Conservation (phyloP, 1,139 yeast genomes). For the Pichia sp. region DNA sequence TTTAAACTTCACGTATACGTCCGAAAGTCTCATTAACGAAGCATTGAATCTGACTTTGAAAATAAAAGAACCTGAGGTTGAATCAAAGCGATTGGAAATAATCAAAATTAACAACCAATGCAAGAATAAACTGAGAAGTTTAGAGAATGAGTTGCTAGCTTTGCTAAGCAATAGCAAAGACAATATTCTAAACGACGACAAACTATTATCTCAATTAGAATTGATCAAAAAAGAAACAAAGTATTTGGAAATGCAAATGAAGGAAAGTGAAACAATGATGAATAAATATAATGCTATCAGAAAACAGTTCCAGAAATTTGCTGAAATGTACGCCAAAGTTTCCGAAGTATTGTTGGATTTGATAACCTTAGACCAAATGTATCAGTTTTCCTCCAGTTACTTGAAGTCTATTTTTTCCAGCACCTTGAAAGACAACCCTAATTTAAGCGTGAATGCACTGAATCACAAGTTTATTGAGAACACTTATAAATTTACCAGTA, state of each 20-base stretch:
- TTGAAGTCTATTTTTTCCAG: slow-evolving; percentile 34
- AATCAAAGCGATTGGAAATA: slow-evolving; percentile 47
- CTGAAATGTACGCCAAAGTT: slow-evolving; percentile 44
- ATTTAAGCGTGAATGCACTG: slow-evolving; percentile 16
- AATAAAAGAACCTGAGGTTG: slow-evolving; percentile 59
- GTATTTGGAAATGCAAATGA: slow-evolving; percentile 45
- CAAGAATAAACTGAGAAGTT: slow-evolving; percentile 39
- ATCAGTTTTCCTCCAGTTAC: slow-evolving; percentile 47
- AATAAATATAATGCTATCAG: slow-evolving; percentile 41
- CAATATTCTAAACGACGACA: slow-evolving; percentile 61
- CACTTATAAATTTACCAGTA: slow-evolving; percentile 37
- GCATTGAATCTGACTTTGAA: slow-evolving; percentile 51
- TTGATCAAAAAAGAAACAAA: slow-evolving; percentile 54
- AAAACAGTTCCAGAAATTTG: slow-evolving; percentile 42
- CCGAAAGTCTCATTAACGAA: slow-evolving; percentile 56
- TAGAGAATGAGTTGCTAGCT: slow-evolving; percentile 56
- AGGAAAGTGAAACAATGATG: slow-evolving; percentile 48
- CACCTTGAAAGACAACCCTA: slow-evolving; percentile 28
- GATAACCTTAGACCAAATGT: slow-evolving; percentile 38
- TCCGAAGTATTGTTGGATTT: slow-evolving; percentile 40
- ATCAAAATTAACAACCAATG: slow-evolving; percentile 49
- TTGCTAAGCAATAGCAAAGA: slow-evolving; percentile 53
- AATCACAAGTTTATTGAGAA: slow-evolving; percentile 35
- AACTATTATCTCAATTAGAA: slow-evolving; percentile 53
- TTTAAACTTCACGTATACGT: slow-evolving; percentile 66